phyloP scores from a whole-genome alignment of 169 alveolate species.

The Pseudocohnilembus persalinus region DNA sequence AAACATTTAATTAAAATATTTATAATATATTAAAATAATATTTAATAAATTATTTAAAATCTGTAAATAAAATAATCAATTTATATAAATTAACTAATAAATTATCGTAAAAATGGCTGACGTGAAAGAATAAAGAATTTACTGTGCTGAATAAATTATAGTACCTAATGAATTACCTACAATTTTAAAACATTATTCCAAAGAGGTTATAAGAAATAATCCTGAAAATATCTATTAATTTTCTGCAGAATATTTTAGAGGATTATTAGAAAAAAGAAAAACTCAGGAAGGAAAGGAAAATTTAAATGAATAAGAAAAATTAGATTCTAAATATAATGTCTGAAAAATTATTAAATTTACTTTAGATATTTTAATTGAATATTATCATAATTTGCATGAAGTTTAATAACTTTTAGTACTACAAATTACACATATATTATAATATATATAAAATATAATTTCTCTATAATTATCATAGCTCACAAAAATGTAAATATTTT shows the following conservation, averaged over 20 bases:
- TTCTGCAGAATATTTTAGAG: conserved; percentile 50
- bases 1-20: too few species aligned
- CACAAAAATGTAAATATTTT: too few species aligned
- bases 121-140: conserved; percentile 44
- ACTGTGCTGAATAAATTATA: conserved; percentile 57
- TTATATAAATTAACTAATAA: neutral
- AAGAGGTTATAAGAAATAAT: conserved; percentile 57
- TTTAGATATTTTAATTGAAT: too few species aligned
- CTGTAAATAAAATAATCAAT: neutral
- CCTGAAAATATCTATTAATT: conserved; percentile 52
- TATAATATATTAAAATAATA: too few species aligned
- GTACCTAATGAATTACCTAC: conserved; percentile 55
- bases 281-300: conserved; percentile 6
- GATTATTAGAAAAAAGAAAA: conserved; percentile 46
- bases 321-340: conserved; percentile 7
- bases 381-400: too few species aligned
- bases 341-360: neutral
- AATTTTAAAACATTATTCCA: conserved; percentile 51
- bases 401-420: too few species aligned
- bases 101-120: conserved; percentile 59
- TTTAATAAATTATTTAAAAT: too few species aligned
- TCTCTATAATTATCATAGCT: too few species aligned
- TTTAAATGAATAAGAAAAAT: conserved; percentile 21
- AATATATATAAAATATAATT: too few species aligned
- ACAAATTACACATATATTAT: too few species aligned